These are phyloP conservation scores for Acacia acuminata DNA, from an alignment of 306 rosid genomes.

Conservation along the genomic window DNA sequence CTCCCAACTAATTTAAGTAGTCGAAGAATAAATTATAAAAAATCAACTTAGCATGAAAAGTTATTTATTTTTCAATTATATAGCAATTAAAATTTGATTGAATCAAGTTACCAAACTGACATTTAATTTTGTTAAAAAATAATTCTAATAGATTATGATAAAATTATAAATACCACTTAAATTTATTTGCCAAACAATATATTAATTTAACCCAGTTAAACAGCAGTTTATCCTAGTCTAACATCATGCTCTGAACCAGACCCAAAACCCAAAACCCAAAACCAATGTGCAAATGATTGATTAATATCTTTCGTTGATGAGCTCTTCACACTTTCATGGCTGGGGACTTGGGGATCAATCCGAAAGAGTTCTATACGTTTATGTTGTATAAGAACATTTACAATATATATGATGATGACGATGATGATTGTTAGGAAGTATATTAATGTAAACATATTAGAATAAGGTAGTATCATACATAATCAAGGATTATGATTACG, in stretches of 20 bases:
- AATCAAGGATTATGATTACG: no score
- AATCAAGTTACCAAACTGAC: neutral
- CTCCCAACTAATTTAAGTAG: no score
- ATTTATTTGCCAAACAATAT: neutral
- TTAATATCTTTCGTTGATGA: neutral
- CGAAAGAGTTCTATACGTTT: slow-evolving; percentile 6
- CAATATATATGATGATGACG: neutral
- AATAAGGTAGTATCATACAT: no score
- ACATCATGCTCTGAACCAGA: neutral
- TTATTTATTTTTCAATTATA: no score
- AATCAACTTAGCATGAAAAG: no score
- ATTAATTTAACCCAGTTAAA: neutral
- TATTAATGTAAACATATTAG: no score
- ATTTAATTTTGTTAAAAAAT: neutral
- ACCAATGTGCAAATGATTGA: neutral
- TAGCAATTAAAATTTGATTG: no score
- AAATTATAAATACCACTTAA: neutral
- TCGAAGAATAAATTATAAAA: no score
- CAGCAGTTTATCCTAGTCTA: neutral
- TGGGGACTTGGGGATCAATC: slow-evolving; percentile 11
- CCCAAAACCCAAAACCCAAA: neutral
- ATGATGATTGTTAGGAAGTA: no score
- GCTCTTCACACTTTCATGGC: slow-evolving; percentile 27
- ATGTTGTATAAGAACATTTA: slow-evolving; percentile 12
- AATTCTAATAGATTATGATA: neutral